A percentile compares a stretch with the other conserved stretches of the same genome.
Conservation (phyloP, 768 basidiomycete species). For the Lenzites betulinus region DNA sequence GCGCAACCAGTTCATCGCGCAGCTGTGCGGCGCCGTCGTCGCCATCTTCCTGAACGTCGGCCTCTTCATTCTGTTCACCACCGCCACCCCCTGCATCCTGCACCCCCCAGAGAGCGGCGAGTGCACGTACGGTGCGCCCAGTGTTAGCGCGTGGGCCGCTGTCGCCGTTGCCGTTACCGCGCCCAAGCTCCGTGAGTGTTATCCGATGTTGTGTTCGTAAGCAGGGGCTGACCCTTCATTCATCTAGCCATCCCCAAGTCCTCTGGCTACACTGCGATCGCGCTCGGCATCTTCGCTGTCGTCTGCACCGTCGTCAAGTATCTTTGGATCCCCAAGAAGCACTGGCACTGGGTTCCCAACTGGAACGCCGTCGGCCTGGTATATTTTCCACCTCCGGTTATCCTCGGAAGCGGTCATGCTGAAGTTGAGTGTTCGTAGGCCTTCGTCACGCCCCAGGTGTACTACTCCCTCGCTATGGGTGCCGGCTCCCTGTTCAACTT, state of each 20-base stretch:
- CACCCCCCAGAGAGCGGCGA: slow-evolving; percentile 32
- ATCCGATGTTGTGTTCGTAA: slow-evolving; percentile 28
- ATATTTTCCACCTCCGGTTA: too few relatives aligned
- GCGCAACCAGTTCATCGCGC: slow-evolving; percentile 61
- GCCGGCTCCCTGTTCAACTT: slow-evolving; percentile 49
- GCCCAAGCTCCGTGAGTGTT: slow-evolving; percentile 17
- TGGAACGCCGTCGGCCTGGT: slow-evolving; percentile 27
- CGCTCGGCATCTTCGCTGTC: slow-evolving; percentile 17
- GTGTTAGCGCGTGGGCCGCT: slow-evolving; percentile 55
- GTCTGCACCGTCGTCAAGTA: slow-evolving; percentile 21
- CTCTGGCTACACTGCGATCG: slow-evolving; percentile 25
- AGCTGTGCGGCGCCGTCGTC: slow-evolving; percentile 57
- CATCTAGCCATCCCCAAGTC: slow-evolving; percentile 31
- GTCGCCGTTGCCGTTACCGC: slow-evolving; percentile 23
- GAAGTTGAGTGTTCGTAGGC: not conserved
- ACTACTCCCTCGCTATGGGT: slow-evolving; percentile 33
- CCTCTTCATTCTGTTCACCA: slow-evolving; percentile 63
- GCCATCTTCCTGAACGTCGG: slow-evolving; percentile 62
- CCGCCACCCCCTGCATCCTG: slow-evolving; percentile 59
- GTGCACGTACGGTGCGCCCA: slow-evolving; percentile 59
- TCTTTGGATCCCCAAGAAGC: slow-evolving; percentile 22
- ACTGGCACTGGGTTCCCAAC: slow-evolving; percentile 27
- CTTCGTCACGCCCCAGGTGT: slow-evolving; percentile 23
- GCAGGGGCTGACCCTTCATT: not conserved
- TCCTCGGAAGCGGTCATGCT: too few relatives aligned